These are phyloP conservation scores for Drechslerella dactyloides DNA, from an alignment of 2,329 filamentous ascomycete genomes.

Conservation along the genomic window DNA sequence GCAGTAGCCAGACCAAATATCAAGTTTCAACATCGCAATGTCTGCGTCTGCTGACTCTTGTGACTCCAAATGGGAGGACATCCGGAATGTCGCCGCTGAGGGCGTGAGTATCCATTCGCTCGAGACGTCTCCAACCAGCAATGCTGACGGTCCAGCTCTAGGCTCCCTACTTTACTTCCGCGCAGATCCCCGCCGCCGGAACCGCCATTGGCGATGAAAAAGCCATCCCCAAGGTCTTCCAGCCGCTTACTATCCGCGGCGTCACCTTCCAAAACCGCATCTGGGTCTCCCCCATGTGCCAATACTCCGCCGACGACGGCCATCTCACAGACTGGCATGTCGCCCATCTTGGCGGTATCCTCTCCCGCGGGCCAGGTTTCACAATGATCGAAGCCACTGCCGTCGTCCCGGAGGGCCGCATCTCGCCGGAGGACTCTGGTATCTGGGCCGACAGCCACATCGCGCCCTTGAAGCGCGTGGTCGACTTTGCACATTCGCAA, in stretches of 20 bases:
- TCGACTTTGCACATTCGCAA: slow-evolving; percentile 81
- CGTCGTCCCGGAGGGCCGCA: slow-evolving; percentile 77
- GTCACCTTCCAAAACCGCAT: slow-evolving; percentile 73
- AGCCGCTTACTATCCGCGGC: slow-evolving; percentile 58
- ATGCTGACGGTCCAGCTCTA: slow-evolving; percentile 23
- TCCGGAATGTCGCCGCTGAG: slow-evolving; percentile 30
- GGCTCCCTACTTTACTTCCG: slow-evolving; percentile 63
- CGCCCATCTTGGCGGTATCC: slow-evolving; percentile 79
- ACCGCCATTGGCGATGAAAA: slow-evolving; percentile 61
- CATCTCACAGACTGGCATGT: slow-evolving; percentile 82
- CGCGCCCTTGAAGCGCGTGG: slow-evolving; percentile 71
- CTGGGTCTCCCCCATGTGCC: slow-evolving; percentile 69
- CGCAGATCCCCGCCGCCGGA: slow-evolving; percentile 61
- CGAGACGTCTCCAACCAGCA: slow-evolving; percentile 9
- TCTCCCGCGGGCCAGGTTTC: slow-evolving; percentile 75
- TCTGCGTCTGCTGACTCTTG: too few relatives aligned
- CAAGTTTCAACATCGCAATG: neutral
- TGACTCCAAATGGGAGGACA: slow-evolving; percentile 11
- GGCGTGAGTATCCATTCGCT: slow-evolving; percentile 25
- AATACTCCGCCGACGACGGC: slow-evolving; percentile 72
- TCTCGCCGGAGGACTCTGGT: slow-evolving; percentile 78
- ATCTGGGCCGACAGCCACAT: slow-evolving; percentile 87
- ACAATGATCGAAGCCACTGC: slow-evolving; percentile 79
- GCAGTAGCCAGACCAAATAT: neutral
- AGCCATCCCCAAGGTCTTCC: slow-evolving; percentile 63